Evolutionary conservation across 2,329 filamentous ascomycete genomes (phyloP).

Genomic region (Rutstroemia sp.): DNA sequence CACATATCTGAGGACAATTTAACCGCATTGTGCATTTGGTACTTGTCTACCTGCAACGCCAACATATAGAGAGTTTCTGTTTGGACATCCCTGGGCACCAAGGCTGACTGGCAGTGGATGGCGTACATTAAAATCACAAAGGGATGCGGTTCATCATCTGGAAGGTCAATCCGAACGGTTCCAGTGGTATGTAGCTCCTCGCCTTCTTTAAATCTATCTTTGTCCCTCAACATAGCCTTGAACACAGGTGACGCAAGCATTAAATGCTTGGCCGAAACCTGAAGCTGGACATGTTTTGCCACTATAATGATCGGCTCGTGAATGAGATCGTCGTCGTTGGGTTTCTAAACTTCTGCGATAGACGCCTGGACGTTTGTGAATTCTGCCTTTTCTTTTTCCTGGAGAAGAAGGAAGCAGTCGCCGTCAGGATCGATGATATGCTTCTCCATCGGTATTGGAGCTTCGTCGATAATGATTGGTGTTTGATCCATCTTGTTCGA

Average conservation of each 20-base stretch:
- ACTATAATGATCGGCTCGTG: not conserved
- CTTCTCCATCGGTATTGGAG: too few relatives aligned
- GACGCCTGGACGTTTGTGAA: not conserved
- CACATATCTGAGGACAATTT: not conserved
- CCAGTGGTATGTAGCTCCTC: not conserved
- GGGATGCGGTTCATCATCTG: not conserved
- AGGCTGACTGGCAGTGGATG: not conserved
- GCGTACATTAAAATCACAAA: not conserved
- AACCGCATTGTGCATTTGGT: not conserved
- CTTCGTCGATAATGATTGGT: not conserved
- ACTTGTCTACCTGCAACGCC: not conserved
- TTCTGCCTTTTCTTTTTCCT: not conserved
- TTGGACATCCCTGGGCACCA: not conserved
- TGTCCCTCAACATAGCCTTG: not conserved
- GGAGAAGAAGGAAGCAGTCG: not conserved
- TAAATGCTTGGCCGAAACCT: not conserved
- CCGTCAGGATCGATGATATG: not conserved
- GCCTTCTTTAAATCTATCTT: not conserved
- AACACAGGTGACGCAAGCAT: not conserved
- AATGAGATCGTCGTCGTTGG: not conserved
- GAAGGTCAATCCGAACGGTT: not conserved
- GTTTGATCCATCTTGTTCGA: not conserved
- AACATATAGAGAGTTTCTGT: not conserved
- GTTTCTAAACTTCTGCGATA: not conserved
- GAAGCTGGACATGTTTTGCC: not conserved